Evolutionary conservation across 2,329 filamentous ascomycete genomes (phyloP).

Genomic region (Hyphodiscus sp.): DNA sequence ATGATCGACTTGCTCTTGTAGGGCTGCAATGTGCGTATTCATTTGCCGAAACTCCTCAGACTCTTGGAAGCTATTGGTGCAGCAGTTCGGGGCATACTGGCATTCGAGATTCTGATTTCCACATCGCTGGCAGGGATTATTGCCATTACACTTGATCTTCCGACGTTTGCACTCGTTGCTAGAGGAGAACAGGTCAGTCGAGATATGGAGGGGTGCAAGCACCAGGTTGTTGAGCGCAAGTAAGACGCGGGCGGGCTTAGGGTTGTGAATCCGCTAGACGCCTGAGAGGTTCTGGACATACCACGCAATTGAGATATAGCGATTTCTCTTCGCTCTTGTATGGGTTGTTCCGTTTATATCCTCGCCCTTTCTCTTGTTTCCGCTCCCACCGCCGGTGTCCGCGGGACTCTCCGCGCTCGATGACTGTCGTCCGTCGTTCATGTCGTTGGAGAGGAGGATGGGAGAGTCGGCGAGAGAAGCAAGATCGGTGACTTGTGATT

Average conservation of each 20-base stretch:
- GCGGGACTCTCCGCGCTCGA: conserved; percentile 28
- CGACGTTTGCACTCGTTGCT: conserved; percentile 69
- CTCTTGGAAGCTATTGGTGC: conserved; percentile 78
- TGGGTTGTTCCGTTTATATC: conserved; percentile 18
- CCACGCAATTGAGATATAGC: conserved; percentile 33
- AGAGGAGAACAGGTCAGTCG: background rate
- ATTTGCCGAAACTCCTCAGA: conserved; percentile 85
- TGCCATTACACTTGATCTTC: conserved; percentile 70
- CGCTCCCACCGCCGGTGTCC: conserved; percentile 21
- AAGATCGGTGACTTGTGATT: conserved; percentile 29
- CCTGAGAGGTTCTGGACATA: conserved; percentile 11
- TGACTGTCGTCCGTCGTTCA: conserved; percentile 22
- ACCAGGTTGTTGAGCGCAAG: background rate
- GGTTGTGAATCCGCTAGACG: background rate
- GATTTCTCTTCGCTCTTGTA: conserved; percentile 30
- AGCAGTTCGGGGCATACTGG: conserved; percentile 61
- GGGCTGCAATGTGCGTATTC: conserved; percentile 61
- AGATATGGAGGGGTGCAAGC: background rate
- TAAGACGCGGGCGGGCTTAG: background rate
- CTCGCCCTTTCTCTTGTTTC: conserved; percentile 29
- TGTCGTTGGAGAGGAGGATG: conserved; percentile 18
- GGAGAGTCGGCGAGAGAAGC: conserved; percentile 28
- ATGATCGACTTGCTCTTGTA: conserved; percentile 79
- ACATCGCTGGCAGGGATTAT: conserved; percentile 61
- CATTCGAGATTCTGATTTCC: conserved; percentile 61